Base-by-base conservation (phyloP, 306 rosid species). In the Geum urbanum region DNA sequence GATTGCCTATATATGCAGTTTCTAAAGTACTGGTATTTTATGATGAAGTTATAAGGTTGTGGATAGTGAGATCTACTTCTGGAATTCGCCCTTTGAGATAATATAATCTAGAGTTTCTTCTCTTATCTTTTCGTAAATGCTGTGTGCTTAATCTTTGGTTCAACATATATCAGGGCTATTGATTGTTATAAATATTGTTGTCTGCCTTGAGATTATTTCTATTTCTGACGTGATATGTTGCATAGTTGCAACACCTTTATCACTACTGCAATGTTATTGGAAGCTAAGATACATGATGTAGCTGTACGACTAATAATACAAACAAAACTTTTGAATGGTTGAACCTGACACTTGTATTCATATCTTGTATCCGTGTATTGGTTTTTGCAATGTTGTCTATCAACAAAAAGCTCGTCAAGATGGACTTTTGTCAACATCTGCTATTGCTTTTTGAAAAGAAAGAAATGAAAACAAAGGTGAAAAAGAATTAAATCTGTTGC, bases 11-110 rank as follows among this genome's bases (percentile, higher is more conserved):
- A 41, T 13, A 43, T 45, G 24, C 48, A 35, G 46, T 37, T 49
- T 51, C 48, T 41, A 62, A 52, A 12, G 24, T 16, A 7, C 50
- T 19, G 19, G 43, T n/a, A 58, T 40, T 32, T 18, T 46, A 46
- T 32, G 4, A 12, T 2, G 32, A 10, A 49, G 79, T 63, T 63
- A 9, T 70, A 53, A 67, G 55, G 18, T 66, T 45, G 50, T 39
- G 67, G 70, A 16, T 66, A 3, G 44, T 22, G 10, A 63, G 72
- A 55, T 27, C 63, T 40, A 39, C 70, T 61, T 18, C 61, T 49
- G n/a, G 43, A 53, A 39, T 52, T 2, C 18, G 9, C 48, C 2
- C 24, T 67, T 4, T 3, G 16, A 39, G 19, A 1, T 6, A 18
- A 19, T 18, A 6, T 37, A 22, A 10, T 12, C 8, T 37, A 0